phyloP scores from a whole-genome alignment of 1,284 basidiomycete species.

The Papiliotrema fonsecae region DNA sequence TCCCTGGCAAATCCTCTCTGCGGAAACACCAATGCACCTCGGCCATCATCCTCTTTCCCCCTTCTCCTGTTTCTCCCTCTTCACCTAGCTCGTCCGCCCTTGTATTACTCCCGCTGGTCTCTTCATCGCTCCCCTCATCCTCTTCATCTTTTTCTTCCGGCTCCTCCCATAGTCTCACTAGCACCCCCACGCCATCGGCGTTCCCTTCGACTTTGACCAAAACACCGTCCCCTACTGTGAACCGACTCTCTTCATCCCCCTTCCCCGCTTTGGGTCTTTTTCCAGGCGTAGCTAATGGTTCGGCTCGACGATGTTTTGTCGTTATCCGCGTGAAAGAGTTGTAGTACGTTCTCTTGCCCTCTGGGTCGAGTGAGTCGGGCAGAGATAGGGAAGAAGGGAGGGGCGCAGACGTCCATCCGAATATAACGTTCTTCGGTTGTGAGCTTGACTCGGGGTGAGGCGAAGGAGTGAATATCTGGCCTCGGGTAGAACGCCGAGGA shows the following conservation, averaged over 20 bases:
- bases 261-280: conserved; percentile 16
- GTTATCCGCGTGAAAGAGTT: conserved; percentile 24
- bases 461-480: conserved; percentile 35
- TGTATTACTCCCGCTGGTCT: conserved; percentile 9
- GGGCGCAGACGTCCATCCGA: conserved; percentile 22
- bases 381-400: conserved; percentile 3
- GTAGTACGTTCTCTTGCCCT: conserved; percentile 14
- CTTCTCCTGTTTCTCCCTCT: conserved; percentile 5
- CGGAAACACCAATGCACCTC: conserved; percentile 47
- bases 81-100: conserved; percentile 7
- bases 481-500: conserved; percentile 37
- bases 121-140: conserved; percentile 8
- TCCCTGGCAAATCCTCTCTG: conserved; percentile 39
- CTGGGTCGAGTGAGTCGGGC: not conserved
- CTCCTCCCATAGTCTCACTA: conserved; percentile 42
- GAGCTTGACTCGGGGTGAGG: conserved; percentile 10
- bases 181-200: conserved; percentile 40
- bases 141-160: conserved; percentile 17
- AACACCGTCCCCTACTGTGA: conserved; percentile 45
- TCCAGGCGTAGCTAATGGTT: not conserved
- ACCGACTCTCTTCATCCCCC: conserved; percentile 29
- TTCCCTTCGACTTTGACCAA: conserved; percentile 39
- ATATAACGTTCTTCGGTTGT: conserved; percentile 13
- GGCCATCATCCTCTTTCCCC: conserved; percentile 36
- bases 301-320: conserved; percentile 2